Percentiles rank a stretch among this genome's conserved stretches.
phyloP scores from a whole-genome alignment of 2,329 filamentous ascomycete species.

The Tolypocladium nubicola region DNA sequence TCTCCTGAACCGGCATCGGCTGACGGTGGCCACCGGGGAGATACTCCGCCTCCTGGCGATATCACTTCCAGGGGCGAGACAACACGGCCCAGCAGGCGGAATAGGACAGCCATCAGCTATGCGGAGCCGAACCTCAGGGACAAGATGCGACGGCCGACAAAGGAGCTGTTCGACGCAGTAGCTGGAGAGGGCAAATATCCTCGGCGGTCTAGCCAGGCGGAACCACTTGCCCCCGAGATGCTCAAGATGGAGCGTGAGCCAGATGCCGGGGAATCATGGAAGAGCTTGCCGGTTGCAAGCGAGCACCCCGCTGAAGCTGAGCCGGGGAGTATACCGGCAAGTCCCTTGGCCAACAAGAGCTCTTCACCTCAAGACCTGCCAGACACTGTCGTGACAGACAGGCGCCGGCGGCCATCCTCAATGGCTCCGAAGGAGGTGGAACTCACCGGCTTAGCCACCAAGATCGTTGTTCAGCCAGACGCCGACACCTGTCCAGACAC shows the following conservation, averaged over 20 bases:
- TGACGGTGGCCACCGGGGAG: slow-evolving; percentile 25
- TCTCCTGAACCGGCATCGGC: slow-evolving; percentile 35
- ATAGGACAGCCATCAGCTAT: slow-evolving; percentile 62
- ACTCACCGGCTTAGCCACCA: slow-evolving; percentile 3
- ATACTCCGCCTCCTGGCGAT: slow-evolving; percentile 50
- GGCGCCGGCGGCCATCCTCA: slow-evolving; percentile 29
- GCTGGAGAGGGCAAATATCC: slow-evolving; percentile 48
- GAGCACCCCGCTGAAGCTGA: slow-evolving; percentile 5
- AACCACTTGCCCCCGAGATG: slow-evolving; percentile 13
- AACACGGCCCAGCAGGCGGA: slow-evolving; percentile 55
- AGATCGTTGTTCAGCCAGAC: slow-evolving; percentile 1
- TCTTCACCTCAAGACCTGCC: slow-evolving; percentile 16
- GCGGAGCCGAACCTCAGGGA: slow-evolving; percentile 71
- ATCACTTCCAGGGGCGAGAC: slow-evolving; percentile 45
- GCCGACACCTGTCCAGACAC: slow-evolving; percentile 8
- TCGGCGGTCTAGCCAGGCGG: slow-evolving; percentile 27
- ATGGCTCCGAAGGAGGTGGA: slow-evolving; percentile 7
- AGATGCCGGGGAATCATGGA: slow-evolving; percentile 18
- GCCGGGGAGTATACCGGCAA: slow-evolving; percentile 18
- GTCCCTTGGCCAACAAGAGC: slow-evolving; percentile 31
- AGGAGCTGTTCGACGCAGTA: slow-evolving; percentile 66
- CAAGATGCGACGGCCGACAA: slow-evolving; percentile 75
- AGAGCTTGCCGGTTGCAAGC: slow-evolving; percentile 11
- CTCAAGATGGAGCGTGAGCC: slow-evolving; percentile 23
- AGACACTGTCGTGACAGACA: slow-evolving; percentile 23